phyloP scores from a whole-genome alignment of 2,329 filamentous ascomycete species.

The Alternaria burnsii region DNA sequence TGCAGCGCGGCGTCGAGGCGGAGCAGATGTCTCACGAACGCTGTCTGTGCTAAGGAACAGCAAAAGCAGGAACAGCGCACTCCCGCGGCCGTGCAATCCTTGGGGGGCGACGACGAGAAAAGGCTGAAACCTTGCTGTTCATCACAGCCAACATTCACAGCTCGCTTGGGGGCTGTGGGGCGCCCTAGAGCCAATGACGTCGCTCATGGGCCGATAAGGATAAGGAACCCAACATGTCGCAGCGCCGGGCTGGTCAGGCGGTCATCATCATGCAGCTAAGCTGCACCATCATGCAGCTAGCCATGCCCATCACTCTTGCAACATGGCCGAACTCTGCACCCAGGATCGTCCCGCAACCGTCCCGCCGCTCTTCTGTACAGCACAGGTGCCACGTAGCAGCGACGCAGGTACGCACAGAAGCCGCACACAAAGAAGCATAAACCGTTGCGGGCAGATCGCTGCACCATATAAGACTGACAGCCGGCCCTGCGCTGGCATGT shows the following conservation, averaged over 20 bases:
- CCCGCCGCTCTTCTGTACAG: slow-evolving; percentile 44
- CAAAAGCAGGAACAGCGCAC: slow-evolving; percentile 27
- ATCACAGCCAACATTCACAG: slow-evolving; percentile 19
- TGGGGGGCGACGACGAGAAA: slow-evolving; percentile 11
- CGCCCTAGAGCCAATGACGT: slow-evolving; percentile 31
- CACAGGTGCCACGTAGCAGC: slow-evolving; percentile 51
- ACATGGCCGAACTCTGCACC: slow-evolving; percentile 37
- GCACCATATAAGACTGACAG: slow-evolving; percentile 36
- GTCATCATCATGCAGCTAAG: slow-evolving; percentile 17
- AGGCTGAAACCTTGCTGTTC: slow-evolving; percentile 17
- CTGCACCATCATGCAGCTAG: slow-evolving; percentile 39
- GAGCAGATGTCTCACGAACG: slow-evolving; percentile 17
- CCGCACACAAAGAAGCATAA: slow-evolving; percentile 38
- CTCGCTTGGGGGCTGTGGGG: slow-evolving; percentile 19
- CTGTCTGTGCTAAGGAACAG: slow-evolving; percentile 7
- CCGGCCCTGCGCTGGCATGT: slow-evolving; percentile 20
- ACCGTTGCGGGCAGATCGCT: slow-evolving; percentile 27
- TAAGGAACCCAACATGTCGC: slow-evolving; percentile 23
- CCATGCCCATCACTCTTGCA: slow-evolving; percentile 35
- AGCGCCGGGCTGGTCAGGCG: slow-evolving; percentile 27
- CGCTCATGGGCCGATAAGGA: slow-evolving; percentile 33
- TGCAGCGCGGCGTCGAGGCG: slow-evolving; percentile 16
- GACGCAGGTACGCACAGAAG: slow-evolving; percentile 43
- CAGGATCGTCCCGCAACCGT: slow-evolving; percentile 50
- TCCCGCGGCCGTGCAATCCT: slow-evolving; percentile 27